Base-by-base conservation (phyloP, 768 basidiomycete genomes). In the Leccinum subtestaceum region DNA sequence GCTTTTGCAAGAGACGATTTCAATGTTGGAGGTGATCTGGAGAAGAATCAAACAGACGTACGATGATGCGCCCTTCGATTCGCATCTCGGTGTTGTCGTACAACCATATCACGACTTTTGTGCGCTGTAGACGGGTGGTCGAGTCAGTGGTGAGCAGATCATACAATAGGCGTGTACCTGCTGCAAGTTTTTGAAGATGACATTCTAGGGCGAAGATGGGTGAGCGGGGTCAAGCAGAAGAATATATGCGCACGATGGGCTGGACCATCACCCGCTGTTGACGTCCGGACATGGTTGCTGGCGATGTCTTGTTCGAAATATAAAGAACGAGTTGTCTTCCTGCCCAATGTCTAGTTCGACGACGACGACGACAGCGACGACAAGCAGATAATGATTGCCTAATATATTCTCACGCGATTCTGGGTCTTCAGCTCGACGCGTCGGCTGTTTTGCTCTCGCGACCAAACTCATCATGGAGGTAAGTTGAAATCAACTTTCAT, bases 211-310 rank as follows among this genome's bases (percentile, higher is more conserved):
- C 23, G 46, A 36, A 36, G 38, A 10, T 48, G 47, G 46, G 61
- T 62, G 60, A 64, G 38, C 2, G n/a, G 9, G 17, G n/a, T 29
- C 17, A 49, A 49, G 54, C 48, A 34, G 31, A 45, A 47, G 53
- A 52, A 79, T 91, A 67, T 75, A 95, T 95, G 87, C 92, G 68
- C 75, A 96, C 95, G 87, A 97, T 97, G 86, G 95, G 95, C 77
- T 98, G 96, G 61, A 98, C 96, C 93, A 98, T 94, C 82, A 98
- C 95, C 72, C 94, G 91, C 72, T 94, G 90, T 72, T 93, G 92
- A 70, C 94, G 89, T 68, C 85, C 86, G 34, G 91, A 93, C 95
- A 98, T 98, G 73, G 69, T 86, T 77, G 58, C 59, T 58, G 25
- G 66, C 49, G 19, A 19, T 53, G 27, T 52, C 46, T 60, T 32